Percentiles rank a stretch among this genome's conserved stretches.
Conservation (phyloP, 2,329 filamentous ascomycete genomes). For the Raffaelea albimanens region DNA sequence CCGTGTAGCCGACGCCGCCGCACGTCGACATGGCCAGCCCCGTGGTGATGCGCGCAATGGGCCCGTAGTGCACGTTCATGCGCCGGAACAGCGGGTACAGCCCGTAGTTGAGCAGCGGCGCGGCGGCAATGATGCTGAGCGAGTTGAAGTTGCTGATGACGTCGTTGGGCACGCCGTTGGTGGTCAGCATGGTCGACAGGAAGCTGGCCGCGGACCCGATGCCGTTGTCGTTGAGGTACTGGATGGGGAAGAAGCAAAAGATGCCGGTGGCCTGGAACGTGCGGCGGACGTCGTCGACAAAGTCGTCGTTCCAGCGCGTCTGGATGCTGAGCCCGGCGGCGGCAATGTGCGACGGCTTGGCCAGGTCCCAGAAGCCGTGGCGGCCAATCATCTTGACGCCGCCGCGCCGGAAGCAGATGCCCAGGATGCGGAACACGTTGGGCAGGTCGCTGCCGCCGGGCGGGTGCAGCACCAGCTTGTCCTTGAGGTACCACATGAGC, state of each 20-base stretch:
- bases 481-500: conserved; percentile 31
- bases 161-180: conserved; percentile 66
- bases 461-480: conserved; percentile 31
- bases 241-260: conserved; percentile 47
- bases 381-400: conserved; percentile 29
- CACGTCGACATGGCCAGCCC: conserved; percentile 40
- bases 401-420: conserved; percentile 28
- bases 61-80: conserved; percentile 56
- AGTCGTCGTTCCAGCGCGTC: conserved; percentile 44
- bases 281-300: conserved; percentile 44
- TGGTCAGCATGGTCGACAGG: conserved; percentile 36
- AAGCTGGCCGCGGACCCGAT: conserved; percentile 39
- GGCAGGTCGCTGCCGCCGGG: conserved; percentile 35
- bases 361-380: conserved; percentile 52
- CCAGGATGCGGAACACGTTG: conserved; percentile 32
- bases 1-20: conserved; percentile 31
- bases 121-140: conserved; percentile 63
- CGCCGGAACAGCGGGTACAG: conserved; percentile 60
- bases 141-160: conserved; percentile 67
- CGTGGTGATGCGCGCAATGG: conserved; percentile 64
- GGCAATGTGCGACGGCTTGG: conserved; percentile 53
- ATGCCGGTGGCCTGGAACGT: conserved; percentile 60
- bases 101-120: conserved; percentile 58
- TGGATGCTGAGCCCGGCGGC: conserved; percentile 26
- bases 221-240: conserved; percentile 37